A percentile compares a stretch with the other conserved stretches of the same genome.
phyloP scores from a whole-genome alignment of 768 basidiomycete genomes.

The Phaeolepiota aurea region DNA sequence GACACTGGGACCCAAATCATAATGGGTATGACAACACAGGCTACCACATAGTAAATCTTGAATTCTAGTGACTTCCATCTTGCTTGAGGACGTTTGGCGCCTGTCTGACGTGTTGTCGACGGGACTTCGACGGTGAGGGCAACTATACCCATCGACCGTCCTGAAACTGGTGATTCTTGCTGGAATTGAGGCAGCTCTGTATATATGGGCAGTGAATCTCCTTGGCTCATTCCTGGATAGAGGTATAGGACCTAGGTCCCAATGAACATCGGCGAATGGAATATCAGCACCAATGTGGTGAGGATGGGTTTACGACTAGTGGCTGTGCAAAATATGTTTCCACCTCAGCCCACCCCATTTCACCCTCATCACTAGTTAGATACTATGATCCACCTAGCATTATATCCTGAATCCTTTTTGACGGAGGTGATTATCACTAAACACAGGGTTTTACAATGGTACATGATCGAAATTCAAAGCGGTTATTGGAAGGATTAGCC shows the following conservation, averaged over 20 bases:
- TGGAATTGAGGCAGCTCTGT: not conserved
- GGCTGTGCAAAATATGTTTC: no score
- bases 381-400: no score
- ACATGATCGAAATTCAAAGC: no score
- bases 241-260: no score
- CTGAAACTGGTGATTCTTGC: not conserved
- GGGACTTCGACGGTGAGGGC: slow-evolving; percentile 52
- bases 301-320: no score
- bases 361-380: no score
- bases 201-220: not conserved
- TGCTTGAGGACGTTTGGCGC: slow-evolving; percentile 25
- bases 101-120: slow-evolving; percentile 22
- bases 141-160: slow-evolving; percentile 18
- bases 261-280: not conserved
- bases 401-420: no score
- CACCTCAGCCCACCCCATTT: no score
- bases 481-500: not conserved
- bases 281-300: no score
- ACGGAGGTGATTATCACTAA: no score
- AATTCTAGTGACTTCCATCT: slow-evolving; percentile 84
- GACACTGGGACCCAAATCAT: slow-evolving; percentile 73
- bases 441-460: no score
- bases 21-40: slow-evolving; percentile 51
- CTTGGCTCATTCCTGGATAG: not conserved
- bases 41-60: slow-evolving; percentile 59